Conservation (phyloP, 1,139 yeast species). For the Blastobotrys petasosporus region DNA sequence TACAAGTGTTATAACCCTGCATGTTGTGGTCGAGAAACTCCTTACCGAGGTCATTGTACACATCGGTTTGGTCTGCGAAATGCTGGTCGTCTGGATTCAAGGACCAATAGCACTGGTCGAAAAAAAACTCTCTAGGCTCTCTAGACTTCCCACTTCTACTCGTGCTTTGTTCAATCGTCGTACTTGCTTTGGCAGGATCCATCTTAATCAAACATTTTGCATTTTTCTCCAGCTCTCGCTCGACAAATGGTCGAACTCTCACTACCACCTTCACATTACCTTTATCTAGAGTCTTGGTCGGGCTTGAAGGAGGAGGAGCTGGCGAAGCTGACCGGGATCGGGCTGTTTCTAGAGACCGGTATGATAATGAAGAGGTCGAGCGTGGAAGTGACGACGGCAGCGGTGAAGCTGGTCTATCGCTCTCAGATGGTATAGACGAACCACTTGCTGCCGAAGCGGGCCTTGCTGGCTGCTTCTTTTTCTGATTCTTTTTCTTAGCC, state of each 20-base stretch:
- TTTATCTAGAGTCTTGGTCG: not conserved
- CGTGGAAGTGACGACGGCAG: conserved; percentile 2
- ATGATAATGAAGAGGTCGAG: conserved; percentile 6
- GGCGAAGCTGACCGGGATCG: conserved; percentile 1
- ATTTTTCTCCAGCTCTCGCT: conserved; percentile 25
- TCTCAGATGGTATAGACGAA: not conserved
- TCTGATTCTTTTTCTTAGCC: conserved; percentile 7
- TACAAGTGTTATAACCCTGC: conserved; percentile 67
- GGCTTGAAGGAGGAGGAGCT: conserved; percentile 1
- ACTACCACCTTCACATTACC: conserved; percentile 39
- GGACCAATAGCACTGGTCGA: conserved; percentile 61
- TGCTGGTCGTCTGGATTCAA: conserved; percentile 34
- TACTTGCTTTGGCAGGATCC: conserved; percentile 22
- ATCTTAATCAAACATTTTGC: conserved; percentile 26
- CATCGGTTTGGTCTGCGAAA: conserved; percentile 44
- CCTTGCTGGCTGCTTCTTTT: conserved; percentile 1
- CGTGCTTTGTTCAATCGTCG: conserved; percentile 22
- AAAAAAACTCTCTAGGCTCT: conserved; percentile 39
- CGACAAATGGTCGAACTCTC: conserved; percentile 35
- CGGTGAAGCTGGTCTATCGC: not conserved
- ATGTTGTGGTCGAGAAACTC: conserved; percentile 58
- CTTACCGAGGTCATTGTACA: conserved; percentile 51
- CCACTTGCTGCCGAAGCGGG: not conserved
- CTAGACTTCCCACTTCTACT: conserved; percentile 15
- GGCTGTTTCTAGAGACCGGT: too few species aligned